phyloP scores from a whole-genome alignment of 345 rosid genomes.

The Raphanus raphanistrum region DNA sequence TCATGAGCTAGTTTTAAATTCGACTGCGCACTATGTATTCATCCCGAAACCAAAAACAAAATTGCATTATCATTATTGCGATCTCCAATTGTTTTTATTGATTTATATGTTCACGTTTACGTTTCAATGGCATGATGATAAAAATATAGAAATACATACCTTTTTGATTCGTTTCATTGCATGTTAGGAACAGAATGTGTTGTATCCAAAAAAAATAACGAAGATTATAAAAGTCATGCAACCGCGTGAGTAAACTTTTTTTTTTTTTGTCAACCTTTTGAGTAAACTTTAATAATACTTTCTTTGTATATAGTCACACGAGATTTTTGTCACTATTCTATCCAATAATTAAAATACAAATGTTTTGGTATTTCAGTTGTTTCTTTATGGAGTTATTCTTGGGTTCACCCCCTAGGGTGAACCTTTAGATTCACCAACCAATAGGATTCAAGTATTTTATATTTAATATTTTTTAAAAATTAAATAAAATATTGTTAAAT shows the following conservation, averaged over 20 bases:
- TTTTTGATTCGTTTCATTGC: background rate
- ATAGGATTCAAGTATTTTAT: too few species aligned
- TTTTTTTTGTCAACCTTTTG: too few species aligned
- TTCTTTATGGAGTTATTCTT: too few species aligned
- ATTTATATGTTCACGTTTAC: background rate
- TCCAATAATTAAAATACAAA: constrained; percentile 3
- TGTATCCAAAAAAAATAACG: background rate
- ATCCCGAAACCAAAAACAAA: background rate
- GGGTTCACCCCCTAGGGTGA: too few species aligned
- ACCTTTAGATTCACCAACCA: too few species aligned
- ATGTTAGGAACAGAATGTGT: background rate
- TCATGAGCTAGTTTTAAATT: too few species aligned
- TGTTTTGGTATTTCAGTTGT: background rate
- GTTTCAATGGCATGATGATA: background rate
- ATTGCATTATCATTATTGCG: background rate
- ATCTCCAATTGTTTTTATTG: background rate
- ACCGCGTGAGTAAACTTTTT: constrained; percentile 25
- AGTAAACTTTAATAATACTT: constrained; percentile 18
- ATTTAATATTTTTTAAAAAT: too few species aligned
- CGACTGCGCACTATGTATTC: background rate
- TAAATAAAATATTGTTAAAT: too few species aligned
- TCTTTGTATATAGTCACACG: constrained; percentile 1
- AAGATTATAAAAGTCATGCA: background rate
- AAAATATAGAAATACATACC: background rate
- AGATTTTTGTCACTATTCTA: constrained; percentile 5